These are phyloP conservation scores for Sporothrix curviconia DNA, from an alignment of 2,329 filamentous ascomycete species.

Conservation along the genomic window DNA sequence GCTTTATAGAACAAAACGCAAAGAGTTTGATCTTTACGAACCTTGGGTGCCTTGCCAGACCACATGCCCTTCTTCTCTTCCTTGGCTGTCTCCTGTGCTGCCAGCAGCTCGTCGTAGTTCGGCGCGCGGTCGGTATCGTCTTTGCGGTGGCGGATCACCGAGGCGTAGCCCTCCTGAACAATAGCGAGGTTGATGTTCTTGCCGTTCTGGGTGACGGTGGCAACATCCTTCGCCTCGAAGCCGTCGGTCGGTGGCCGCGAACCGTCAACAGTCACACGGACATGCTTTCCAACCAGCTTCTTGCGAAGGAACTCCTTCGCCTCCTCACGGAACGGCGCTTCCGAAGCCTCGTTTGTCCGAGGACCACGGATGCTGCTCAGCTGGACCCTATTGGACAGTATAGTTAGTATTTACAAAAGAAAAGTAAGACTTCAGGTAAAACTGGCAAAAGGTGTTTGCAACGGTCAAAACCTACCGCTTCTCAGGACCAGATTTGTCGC, in stretches of 20 bases:
- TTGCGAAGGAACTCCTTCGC: slow-evolving; percentile 95
- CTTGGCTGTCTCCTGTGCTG: slow-evolving; percentile 75
- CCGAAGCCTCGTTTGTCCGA: slow-evolving; percentile 78
- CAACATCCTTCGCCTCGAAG: slow-evolving; percentile 92
- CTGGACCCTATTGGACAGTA: slow-evolving; percentile 50
- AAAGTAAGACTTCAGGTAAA: no score
- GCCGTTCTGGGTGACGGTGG: slow-evolving; percentile 73
- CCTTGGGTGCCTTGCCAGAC: slow-evolving; percentile 80
- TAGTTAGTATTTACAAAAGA: no score
- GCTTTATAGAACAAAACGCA: no score
- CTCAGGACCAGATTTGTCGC: slow-evolving; percentile 77
- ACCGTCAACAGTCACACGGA: slow-evolving; percentile 82
- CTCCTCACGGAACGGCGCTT: slow-evolving; percentile 82
- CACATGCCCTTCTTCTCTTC: slow-evolving; percentile 90
- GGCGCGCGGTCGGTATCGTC: slow-evolving; percentile 91
- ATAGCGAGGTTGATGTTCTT: slow-evolving; percentile 80
- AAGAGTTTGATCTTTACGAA: no score
- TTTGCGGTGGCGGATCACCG: slow-evolving; percentile 89
- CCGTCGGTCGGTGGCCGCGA: slow-evolving; percentile 83
- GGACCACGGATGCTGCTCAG: slow-evolving; percentile 90
- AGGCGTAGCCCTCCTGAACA: slow-evolving; percentile 89
- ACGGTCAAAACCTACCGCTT: slow-evolving; percentile 52
- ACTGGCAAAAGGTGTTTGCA: no score
- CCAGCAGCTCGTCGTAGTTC: slow-evolving; percentile 84
- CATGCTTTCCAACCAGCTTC: slow-evolving; percentile 91